Percentiles rank a stretch among this genome's conserved stretches.
Evolutionary conservation across 177 flowering plant species (phyloP).

Genomic region (Telopea speciosissima): DNA sequence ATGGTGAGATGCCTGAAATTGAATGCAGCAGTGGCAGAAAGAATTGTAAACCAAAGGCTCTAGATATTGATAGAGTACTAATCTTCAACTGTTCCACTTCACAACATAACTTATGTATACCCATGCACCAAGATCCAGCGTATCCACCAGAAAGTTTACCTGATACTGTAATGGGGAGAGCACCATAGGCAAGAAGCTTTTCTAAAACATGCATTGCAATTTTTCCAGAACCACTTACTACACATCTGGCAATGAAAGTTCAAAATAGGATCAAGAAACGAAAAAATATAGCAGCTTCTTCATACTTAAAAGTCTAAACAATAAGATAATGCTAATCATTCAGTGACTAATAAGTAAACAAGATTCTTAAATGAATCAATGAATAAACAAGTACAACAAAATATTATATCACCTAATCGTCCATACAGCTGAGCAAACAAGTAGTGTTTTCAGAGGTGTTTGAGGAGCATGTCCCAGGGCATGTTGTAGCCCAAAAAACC

Average conservation of each 20-base stretch:
- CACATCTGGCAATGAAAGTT: constrained; percentile 54
- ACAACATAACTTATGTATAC: no score
- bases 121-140: neutral
- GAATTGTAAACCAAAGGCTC: neutral
- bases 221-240: constrained; percentile 95
- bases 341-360: neutral
- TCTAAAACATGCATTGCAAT: constrained; percentile 95
- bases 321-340: constrained; percentile 1
- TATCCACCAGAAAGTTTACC: constrained; percentile 38
- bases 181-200: constrained; percentile 87
- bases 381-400: neutral
- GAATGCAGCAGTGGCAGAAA: neutral
- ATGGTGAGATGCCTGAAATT: neutral
- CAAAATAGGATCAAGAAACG: neutral
- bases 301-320: neutral
- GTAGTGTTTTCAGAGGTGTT: no score
- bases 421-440: neutral
- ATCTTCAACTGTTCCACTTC: neutral
- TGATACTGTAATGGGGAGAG: constrained; percentile 84
- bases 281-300: neutral
- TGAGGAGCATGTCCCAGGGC: no score
- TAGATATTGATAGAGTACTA: no score
- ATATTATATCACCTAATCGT: neutral
- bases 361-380: neutral
- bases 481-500: no score